Evolutionary conservation across 2,329 filamentous ascomycete species (phyloP).

Genomic region (Alternaria dauci): DNA sequence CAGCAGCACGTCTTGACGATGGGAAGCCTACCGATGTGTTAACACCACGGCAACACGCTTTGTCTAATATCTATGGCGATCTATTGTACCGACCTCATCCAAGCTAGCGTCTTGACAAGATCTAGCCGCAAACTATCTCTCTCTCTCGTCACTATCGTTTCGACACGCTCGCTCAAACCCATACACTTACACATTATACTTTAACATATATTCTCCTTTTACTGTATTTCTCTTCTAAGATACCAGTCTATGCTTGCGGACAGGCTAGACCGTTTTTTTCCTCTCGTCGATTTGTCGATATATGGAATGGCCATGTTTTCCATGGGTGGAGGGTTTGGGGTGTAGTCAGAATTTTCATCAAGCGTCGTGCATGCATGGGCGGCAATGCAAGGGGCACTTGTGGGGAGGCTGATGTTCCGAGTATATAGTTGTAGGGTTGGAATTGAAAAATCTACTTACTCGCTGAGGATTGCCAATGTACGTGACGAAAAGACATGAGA

Average conservation of each 20-base stretch:
- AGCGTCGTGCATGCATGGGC: conserved; percentile 28
- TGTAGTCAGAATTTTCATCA: conserved; percentile 34
- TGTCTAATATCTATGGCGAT: conserved; percentile 8
- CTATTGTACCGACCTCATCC: conserved; percentile 21
- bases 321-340: conserved; percentile 27
- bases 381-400: conserved; percentile 28
- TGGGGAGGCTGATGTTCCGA: conserved; percentile 37
- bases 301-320: conserved; percentile 22
- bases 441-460: conserved; percentile 36
- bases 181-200: conserved; percentile 41
- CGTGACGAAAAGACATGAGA: not conserved
- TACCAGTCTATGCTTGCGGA: conserved; percentile 50
- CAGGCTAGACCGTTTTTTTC: conserved; percentile 47
- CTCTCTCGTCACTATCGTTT: conserved; percentile 41
- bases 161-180: conserved; percentile 46
- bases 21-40: conserved; percentile 29
- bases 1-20: conserved; percentile 6
- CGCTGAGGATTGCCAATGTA: not conserved
- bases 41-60: conserved; percentile 19
- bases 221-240: conserved; percentile 52
- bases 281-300: conserved; percentile 29
- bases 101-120: conserved; percentile 27
- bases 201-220: conserved; percentile 38
- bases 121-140: conserved; percentile 26
- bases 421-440: conserved; percentile 43